Evolutionary conservation across 345 rosid species (phyloP).

Genomic region (Capsella bursapastoris): DNA sequence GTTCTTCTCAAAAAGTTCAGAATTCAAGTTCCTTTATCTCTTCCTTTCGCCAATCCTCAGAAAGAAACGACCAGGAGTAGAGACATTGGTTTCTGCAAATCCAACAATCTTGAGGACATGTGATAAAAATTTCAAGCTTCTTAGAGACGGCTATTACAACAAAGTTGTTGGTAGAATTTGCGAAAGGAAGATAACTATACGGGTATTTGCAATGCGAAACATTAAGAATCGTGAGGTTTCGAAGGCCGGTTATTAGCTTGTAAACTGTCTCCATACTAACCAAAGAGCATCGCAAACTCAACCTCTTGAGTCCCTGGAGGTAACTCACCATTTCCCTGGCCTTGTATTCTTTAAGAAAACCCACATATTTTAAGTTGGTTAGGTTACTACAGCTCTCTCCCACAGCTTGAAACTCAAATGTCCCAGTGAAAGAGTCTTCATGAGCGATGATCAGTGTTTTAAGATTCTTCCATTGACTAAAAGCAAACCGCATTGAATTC

Average conservation of each 20-base stretch:
- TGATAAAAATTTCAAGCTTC: too few species aligned
- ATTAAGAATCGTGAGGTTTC: background rate
- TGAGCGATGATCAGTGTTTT: background rate
- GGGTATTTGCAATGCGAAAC: too few species aligned
- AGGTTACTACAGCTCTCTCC: background rate
- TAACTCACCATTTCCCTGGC: background rate
- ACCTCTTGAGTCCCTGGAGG: conserved; percentile 20
- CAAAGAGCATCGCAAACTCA: conserved; percentile 11
- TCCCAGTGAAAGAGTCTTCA: background rate
- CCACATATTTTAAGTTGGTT: conserved; percentile 13
- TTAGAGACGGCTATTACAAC: too few species aligned
- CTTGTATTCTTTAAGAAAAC: background rate
- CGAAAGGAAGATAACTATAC: too few species aligned
- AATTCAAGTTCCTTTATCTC: too few species aligned
- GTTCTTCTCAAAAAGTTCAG: too few species aligned
- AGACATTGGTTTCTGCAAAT: too few species aligned
- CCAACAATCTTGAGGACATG: too few species aligned
- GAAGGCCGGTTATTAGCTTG: background rate
- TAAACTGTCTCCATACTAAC: background rate
- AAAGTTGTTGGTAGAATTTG: too few species aligned
- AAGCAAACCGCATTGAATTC: background rate
- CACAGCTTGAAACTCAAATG: background rate
- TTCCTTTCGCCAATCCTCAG: too few species aligned
- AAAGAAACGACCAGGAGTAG: too few species aligned
- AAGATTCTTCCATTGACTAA: conserved; percentile 25